Base-by-base conservation (phyloP, 208 protist genomes). In the Leishmania aethiopica region DNA sequence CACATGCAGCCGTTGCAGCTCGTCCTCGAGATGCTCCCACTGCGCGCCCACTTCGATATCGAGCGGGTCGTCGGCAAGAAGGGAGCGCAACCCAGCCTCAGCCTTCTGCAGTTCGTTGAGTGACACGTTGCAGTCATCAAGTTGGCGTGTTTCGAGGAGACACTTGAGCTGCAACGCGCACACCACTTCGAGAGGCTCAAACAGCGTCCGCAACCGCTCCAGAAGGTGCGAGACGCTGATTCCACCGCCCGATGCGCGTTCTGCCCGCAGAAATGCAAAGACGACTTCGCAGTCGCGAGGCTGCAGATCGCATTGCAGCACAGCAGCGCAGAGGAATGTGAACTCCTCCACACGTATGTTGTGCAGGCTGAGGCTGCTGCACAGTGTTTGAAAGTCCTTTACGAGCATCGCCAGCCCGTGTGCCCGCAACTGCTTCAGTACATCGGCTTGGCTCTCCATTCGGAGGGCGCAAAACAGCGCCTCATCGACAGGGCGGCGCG, bases 161-260 rank as follows among this genome's bases (percentile, higher is more conserved):
- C 82, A 80, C 66, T 86, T 86, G 53, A 86, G 78, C 82, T 86
- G 82, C 72, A 86, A 22, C 45, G 82, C 82, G 22, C 62, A 82
- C 13, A 82, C 73, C 35, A 86, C 73, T 35, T 76, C 78, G 3
- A 80, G 17, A 8, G 78, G 76, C 35, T 79, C 82, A 51, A 86
- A 86, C 1, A 86, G 78, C 2, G 82, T 86, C 28, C 78, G 78
- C 51, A 86, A 72, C 2, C 82, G 77, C n/a, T 37, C n/a, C 3
- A 86, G 82, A 25, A 86, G 73, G 0, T 86, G 72, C 4, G 53
- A 62, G 49, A 82, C 82, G 64, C 79, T 80, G 64, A 86, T 79
- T 45, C 82, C 69, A 57, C 82, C 82, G 37, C 28, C 49, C 22
- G 72, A 59, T 49, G 32, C 42, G n/a, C 76, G 78, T 59, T 86